A percentile compares a stretch with the other conserved stretches of the same genome.
These are phyloP conservation scores for Paralagenidium karlingii DNA, from an alignment of 352 stramenopile species.

Conservation along the genomic window DNA sequence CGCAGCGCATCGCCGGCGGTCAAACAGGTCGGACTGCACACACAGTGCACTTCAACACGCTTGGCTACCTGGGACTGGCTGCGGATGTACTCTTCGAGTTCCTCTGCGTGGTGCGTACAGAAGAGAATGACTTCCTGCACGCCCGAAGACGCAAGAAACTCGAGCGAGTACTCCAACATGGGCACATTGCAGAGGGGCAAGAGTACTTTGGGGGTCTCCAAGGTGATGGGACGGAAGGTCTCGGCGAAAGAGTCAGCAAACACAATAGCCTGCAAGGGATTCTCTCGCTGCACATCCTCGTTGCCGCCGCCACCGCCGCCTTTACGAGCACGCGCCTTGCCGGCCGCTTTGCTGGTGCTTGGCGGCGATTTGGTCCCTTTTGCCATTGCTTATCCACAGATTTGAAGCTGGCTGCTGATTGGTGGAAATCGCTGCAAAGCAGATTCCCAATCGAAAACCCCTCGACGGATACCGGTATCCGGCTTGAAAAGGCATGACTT, in stretches of 20 bases:
- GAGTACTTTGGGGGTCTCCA: conserved; percentile 86
- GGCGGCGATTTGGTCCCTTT: too few relatives aligned
- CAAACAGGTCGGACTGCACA: conserved; percentile 72
- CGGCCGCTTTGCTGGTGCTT: neutral
- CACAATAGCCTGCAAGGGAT: conserved; percentile 93
- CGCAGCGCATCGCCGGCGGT: conserved; percentile 91
- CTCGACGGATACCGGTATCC: too few relatives aligned
- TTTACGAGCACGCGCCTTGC: conserved; percentile 2
- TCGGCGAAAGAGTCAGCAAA: conserved; percentile 92
- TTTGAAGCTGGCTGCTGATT: too few relatives aligned
- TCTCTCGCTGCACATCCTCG: conserved; percentile 81
- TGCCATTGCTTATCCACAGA: too few relatives aligned
- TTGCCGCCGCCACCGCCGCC: conserved; percentile 6
- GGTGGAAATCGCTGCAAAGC: too few relatives aligned
- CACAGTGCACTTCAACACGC: conserved; percentile 44
- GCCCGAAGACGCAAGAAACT: conserved; percentile 90
- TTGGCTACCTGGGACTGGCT: conserved; percentile 34
- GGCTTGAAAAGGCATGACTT: too few relatives aligned
- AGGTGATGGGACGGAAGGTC: conserved; percentile 88
- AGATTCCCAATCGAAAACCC: too few relatives aligned
- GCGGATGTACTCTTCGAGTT: conserved; percentile 79
- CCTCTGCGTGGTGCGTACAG: conserved; percentile 77
- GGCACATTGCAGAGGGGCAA: conserved; percentile 94
- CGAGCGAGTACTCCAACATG: conserved; percentile 95
- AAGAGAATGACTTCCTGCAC: conserved; percentile 95